These are phyloP conservation scores for Aspergillus ibericus DNA, from an alignment of 2,329 filamentous ascomycete species.

Conservation along the genomic window DNA sequence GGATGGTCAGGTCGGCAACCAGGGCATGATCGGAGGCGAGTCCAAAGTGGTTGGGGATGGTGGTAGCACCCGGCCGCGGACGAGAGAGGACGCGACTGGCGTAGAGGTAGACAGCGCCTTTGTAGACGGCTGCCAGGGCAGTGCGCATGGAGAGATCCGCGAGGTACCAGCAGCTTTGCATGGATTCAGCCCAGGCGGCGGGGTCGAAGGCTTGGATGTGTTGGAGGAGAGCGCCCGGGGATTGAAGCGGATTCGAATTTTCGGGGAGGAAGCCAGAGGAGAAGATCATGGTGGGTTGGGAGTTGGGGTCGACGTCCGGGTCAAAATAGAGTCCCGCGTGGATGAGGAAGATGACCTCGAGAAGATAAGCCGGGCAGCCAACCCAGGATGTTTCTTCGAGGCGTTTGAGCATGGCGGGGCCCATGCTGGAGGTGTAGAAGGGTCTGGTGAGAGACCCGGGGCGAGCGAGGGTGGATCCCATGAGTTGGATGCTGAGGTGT, in stretches of 20 bases:
- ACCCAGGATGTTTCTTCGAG: slow-evolving; percentile 43
- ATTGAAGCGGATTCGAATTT: slow-evolving; percentile 30
- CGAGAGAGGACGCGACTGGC: slow-evolving; percentile 40
- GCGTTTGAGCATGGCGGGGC: slow-evolving; percentile 37
- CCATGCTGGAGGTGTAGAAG: slow-evolving; percentile 40
- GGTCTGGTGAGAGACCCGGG: slow-evolving; percentile 41
- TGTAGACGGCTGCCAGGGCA: slow-evolving; percentile 45
- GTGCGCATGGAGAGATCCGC: slow-evolving; percentile 50
- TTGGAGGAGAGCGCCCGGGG: slow-evolving; percentile 33
- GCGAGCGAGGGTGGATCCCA: slow-evolving; percentile 44
- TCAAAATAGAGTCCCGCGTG: slow-evolving; percentile 39
- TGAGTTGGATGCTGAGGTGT: slow-evolving; percentile 38
- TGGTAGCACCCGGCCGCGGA: slow-evolving; percentile 21
- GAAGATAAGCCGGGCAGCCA: slow-evolving; percentile 42
- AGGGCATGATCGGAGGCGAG: slow-evolving; percentile 31
- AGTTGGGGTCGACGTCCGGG: slow-evolving; percentile 22
- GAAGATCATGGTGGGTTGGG: slow-evolving; percentile 30
- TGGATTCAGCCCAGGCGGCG: slow-evolving; percentile 37
- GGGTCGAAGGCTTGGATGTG: slow-evolving; percentile 43
- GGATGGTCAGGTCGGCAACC: slow-evolving; percentile 34
- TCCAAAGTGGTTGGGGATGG: slow-evolving; percentile 25
- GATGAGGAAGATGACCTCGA: slow-evolving; percentile 44
- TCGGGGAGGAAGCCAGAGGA: slow-evolving; percentile 28
- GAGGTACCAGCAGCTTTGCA: slow-evolving; percentile 47
- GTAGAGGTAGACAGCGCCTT: slow-evolving; percentile 43